Evolutionary conservation across 2,329 filamentous ascomycete species (phyloP).

Genomic region (Akanthomyces lecanii): DNA sequence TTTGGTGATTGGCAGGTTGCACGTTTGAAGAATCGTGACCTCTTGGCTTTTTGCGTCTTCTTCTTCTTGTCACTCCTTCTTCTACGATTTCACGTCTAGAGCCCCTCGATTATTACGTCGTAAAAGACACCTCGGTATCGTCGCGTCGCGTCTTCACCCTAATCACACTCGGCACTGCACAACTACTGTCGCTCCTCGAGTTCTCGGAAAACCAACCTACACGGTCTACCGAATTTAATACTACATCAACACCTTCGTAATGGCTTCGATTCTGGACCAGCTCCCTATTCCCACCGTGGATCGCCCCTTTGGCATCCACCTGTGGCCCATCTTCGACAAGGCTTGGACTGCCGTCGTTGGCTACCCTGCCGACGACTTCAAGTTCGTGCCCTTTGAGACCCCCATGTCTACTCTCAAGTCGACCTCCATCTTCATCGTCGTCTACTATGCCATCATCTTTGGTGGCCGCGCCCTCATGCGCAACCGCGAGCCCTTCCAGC

Average conservation of each 20-base stretch:
- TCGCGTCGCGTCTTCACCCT: conserved; percentile 7
- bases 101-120: not conserved
- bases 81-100: conserved; percentile 12
- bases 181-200: not conserved
- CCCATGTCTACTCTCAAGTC: conserved; percentile 87
- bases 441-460: conserved; percentile 93
- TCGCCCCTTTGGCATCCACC: conserved; percentile 80
- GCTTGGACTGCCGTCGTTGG: conserved; percentile 71
- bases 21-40: not conserved
- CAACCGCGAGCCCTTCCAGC: conserved; percentile 76
- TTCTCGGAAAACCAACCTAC: not conserved
- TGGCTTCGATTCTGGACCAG: conserved; percentile 49
- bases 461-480: conserved; percentile 91
- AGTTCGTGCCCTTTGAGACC: conserved; percentile 75
- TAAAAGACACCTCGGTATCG: not conserved
- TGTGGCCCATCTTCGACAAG: conserved; percentile 95
- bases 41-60: conserved; percentile 5
- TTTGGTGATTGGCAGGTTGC: conserved; percentile 11
- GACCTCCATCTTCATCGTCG: conserved; percentile 72
- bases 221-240: conserved; percentile 17
- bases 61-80: conserved; percentile 36
- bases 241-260: conserved; percentile 24
- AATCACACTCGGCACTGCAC: not conserved
- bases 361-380: conserved; percentile 81
- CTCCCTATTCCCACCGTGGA: conserved; percentile 76